These are phyloP conservation scores for Geotrichum ghanense DNA, from an alignment of 805 yeast species.

Conservation along the genomic window DNA sequence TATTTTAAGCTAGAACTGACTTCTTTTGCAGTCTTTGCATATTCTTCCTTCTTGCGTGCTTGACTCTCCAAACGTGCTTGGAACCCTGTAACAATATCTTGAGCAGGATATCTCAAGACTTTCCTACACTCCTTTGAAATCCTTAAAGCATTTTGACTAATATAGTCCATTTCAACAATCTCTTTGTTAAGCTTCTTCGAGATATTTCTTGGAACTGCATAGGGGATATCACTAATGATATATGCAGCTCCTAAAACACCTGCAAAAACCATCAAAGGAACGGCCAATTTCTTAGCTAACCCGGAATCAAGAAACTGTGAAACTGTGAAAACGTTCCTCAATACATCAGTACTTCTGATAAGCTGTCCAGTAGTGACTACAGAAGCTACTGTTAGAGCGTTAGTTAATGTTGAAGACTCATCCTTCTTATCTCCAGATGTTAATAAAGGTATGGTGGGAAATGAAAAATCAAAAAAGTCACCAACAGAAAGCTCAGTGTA, in stretches of 20 bases:
- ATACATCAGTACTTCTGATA: slow-evolving; percentile 15
- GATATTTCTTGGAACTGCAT: slow-evolving; percentile 76
- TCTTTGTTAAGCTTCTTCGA: slow-evolving; percentile 58
- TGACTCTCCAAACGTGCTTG: slow-evolving; percentile 56
- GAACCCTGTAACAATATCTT: slow-evolving; percentile 65
- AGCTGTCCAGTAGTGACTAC: slow-evolving; percentile 20
- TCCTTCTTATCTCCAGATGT: slow-evolving; percentile 5
- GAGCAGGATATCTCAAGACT: slow-evolving; percentile 70
- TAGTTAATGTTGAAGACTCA: slow-evolving; percentile 7
- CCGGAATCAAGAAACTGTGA: slow-evolving; percentile 8
- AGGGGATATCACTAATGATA: slow-evolving; percentile 69
- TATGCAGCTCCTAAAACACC: slow-evolving; percentile 48
- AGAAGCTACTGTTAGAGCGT: slow-evolving; percentile 20
- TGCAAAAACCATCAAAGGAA: slow-evolving; percentile 42
- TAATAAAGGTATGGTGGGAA: slow-evolving; percentile 17
- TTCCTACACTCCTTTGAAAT: slow-evolving; percentile 72
- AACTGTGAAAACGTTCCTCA: slow-evolving; percentile 11
- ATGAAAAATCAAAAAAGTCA: slow-evolving; percentile 75
- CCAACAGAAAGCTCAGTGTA: slow-evolving; percentile 46
- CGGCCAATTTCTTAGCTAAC: slow-evolving; percentile 31
- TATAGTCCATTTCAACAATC: slow-evolving; percentile 59
- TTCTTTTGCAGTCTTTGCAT: slow-evolving; percentile 39
- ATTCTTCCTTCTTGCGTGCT: slow-evolving; percentile 43
- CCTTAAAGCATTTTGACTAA: slow-evolving; percentile 65
- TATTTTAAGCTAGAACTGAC: slow-evolving; percentile 46